Evolutionary conservation across 2,329 filamentous ascomycete species (phyloP), one percentile per base, ranked within the genome.

Genomic region (Fusarium algeriense): DNA sequence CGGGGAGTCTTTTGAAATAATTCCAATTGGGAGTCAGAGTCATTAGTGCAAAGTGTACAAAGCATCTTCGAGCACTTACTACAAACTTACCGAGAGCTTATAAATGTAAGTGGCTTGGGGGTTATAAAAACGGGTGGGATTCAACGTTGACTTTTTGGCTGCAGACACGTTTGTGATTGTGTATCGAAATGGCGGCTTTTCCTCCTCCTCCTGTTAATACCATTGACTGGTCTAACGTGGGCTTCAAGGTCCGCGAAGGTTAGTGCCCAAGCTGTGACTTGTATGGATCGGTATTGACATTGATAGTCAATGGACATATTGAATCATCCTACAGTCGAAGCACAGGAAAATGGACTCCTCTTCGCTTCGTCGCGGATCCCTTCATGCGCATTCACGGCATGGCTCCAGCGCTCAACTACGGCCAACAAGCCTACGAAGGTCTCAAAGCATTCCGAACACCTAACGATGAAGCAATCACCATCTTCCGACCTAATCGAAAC

Each of bases 361-460:
- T 93, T 30, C 84, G 88, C 70, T 97, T 97, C 83, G 90, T 98
- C 67, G 83, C 89, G 67, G 93, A 95, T 76, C 95, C 95, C 10
- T 95, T 88, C 85, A 89, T 98, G 76, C 91, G 91, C 73, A 90
- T 98, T 79, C 95, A 98, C 82, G 96, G 95, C 81, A 96, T 99
- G 93, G 91, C 95, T 0, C 95, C 96, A 0, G 95, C 90, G 45
- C 89, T 98, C 73, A 99, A 99, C 87, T 99, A 99, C 81, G 94
- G 95, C 64, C 94, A 97, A 80, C 96, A 98, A 84, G 95, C 94
- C 77, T 99, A 97, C 85, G 96, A 99, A 81, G 96, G 96, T n/a
- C 90, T 98, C 80, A 98, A 98, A 83, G 95, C 95, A 60, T 98
- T 98, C 88, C 94, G 95, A 70, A 85, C 87, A 5, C 92, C 94